Base-by-base conservation (phyloP, 73 alveolate genomes). In the Blepharisma japonicum region DNA sequence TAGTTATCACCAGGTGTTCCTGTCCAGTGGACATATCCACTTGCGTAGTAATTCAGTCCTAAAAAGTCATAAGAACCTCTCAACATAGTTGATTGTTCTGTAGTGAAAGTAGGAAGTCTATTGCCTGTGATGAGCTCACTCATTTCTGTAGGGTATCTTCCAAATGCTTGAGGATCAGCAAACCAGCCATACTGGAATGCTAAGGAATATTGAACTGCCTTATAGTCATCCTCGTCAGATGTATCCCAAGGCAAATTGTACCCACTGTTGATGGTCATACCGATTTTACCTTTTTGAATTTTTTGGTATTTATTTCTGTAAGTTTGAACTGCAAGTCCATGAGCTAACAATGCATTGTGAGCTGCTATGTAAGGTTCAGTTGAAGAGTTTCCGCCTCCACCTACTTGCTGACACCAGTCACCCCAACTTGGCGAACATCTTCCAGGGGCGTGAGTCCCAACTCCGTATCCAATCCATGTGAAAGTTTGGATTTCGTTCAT, bases 381-480 rank as follows among this genome's bases (percentile, higher is more conserved):
- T 46, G 71, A 55, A 50, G 89, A 20, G 48, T 82, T 56, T 0
- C 89, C 89, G 1, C 89, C 89, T 6, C 89, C 89, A 56, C 89
- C 89, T 38, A 82, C 85, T 38, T 49, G 7, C 1, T 20, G 46
- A 46, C 88, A 81, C 68, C 81, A 81, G 39, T 50, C 23, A 45
- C 81, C 46, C 7, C 14, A 56, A 3, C 71, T 56, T 8, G 84
- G 23, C 54, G 83, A 45, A 66, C 89, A 82, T 82, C 89, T 82
- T 9, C 89, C 89, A 2, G 89, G 89, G 18, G 89, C 84, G 53
- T 77, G 70, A 25, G 25, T 49, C 6, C 89, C 89, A 32, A 70
- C 76, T 38, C 89, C 89, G 54, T 82, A 82, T 6, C 85, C 89
- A 7, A 82, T 56, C 89, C 89, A 82, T 6, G 89, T 74, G 21